Evolutionary conservation across 2,329 filamentous ascomycete genomes (phyloP).

Genomic region (Colletotrichum truncatum): DNA sequence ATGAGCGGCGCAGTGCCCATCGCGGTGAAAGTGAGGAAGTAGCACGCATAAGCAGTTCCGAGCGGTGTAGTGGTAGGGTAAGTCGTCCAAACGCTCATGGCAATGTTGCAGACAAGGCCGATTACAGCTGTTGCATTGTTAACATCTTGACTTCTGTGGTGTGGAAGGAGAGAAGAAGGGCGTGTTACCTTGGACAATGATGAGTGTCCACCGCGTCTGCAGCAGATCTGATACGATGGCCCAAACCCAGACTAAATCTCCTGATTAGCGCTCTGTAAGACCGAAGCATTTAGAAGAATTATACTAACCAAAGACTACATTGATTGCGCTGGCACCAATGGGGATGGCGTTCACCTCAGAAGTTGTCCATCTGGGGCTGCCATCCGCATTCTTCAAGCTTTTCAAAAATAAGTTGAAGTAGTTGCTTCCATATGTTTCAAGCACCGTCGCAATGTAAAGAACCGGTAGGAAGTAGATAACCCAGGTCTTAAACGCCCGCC

Average conservation of each 20-base stretch:
- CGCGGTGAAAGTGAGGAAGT: constrained; percentile 58
- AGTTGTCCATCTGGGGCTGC: constrained; percentile 23
- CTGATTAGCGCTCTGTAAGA: background rate
- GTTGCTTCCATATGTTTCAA: constrained; percentile 23
- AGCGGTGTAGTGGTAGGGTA: constrained; percentile 52
- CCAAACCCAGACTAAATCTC: constrained; percentile 58
- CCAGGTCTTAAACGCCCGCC: constrained; percentile 26
- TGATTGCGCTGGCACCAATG: constrained; percentile 24
- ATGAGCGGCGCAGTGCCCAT: constrained; percentile 62
- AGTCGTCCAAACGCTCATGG: constrained; percentile 63
- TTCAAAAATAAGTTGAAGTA: constrained; percentile 25
- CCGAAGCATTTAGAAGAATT: no score
- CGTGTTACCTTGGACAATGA: constrained; percentile 52
- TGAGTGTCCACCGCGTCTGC: constrained; percentile 58
- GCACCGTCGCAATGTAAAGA: constrained; percentile 24
- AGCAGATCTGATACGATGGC: constrained; percentile 60
- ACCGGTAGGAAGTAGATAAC: constrained; percentile 25
- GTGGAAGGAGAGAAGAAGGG: background rate
- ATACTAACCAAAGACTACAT: constrained; percentile 30
- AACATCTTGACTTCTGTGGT: background rate
- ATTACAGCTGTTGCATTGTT: constrained; percentile 43
- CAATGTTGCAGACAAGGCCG: constrained; percentile 56
- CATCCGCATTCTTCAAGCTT: constrained; percentile 30
- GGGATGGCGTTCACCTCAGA: constrained; percentile 24
- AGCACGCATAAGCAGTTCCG: constrained; percentile 58